Evolutionary conservation across 2,329 filamentous ascomycete species (phyloP).

Genomic region (Neospermospora avenae): DNA sequence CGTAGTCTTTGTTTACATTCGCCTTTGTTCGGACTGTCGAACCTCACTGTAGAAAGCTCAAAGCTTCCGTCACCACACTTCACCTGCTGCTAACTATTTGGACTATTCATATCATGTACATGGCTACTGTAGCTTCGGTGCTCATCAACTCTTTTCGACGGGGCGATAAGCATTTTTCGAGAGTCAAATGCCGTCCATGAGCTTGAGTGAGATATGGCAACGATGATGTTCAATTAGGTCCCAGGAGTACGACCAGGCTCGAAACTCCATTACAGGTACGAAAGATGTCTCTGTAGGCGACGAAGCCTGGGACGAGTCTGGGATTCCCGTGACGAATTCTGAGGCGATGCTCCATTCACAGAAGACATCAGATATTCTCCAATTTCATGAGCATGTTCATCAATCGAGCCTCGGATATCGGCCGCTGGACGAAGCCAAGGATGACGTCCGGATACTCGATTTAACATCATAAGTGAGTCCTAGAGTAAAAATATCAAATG

Average conservation of each 20-base stretch:
- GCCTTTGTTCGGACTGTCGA: background rate
- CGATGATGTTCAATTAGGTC: background rate
- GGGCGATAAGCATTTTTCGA: too few relatives aligned
- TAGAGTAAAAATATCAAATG: background rate
- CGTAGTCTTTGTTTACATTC: background rate
- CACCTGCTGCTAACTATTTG: too few relatives aligned
- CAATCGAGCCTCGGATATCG: background rate
- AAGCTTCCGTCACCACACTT: too few relatives aligned
- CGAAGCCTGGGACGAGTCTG: background rate
- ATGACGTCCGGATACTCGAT: conserved; percentile 2
- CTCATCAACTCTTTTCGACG: background rate
- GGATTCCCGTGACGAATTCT: background rate
- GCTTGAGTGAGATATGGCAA: background rate
- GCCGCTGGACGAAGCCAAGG: background rate
- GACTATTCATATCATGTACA: too few relatives aligned
- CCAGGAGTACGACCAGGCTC: background rate
- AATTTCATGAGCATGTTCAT: background rate
- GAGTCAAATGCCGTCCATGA: background rate
- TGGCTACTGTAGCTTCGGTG: too few relatives aligned
- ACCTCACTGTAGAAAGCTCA: background rate
- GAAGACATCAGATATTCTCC: background rate
- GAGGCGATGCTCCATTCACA: background rate
- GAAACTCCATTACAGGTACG: background rate
- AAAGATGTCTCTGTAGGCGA: background rate
- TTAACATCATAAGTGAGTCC: background rate